Percentiles rank a stretch among this genome's conserved stretches.
Evolutionary conservation across 2,329 filamentous ascomycete species (phyloP).

Genomic region (Davidsoniella virescens): DNA sequence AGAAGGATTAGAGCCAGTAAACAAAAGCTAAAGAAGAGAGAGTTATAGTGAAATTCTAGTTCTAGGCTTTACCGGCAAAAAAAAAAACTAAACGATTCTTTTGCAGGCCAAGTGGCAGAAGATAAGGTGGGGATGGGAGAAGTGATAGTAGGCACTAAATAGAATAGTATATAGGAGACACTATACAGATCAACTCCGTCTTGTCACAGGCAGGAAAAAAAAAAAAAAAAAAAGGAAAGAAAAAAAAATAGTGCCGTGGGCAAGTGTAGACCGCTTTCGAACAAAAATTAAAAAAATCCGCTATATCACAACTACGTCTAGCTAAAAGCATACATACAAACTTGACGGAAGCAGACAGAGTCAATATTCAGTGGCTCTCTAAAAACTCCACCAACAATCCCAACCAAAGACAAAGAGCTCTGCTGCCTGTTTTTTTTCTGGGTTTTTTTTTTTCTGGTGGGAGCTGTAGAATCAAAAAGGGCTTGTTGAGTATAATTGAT

Average conservation of each 20-base stretch:
- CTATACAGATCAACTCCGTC: neutral
- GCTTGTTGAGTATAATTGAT: neutral
- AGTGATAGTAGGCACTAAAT: too few relatives aligned
- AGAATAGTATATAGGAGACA: neutral
- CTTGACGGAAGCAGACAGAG: too few relatives aligned
- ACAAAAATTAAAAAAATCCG: neutral
- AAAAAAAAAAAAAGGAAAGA: neutral
- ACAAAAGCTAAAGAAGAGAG: neutral
- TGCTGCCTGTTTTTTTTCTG: too few relatives aligned
- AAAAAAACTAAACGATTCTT: neutral
- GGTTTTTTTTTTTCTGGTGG: too few relatives aligned
- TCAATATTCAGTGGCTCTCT: too few relatives aligned
- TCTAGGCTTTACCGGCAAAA: neutral
- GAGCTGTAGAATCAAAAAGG: neutral
- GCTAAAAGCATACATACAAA: too few relatives aligned
- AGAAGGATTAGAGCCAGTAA: slow-evolving; percentile 9
- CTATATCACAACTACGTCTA: neutral
- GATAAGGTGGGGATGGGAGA: neutral
- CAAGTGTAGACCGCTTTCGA: slow-evolving; percentile 3
- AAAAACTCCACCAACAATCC: too few relatives aligned
- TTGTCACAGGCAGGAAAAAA: neutral
- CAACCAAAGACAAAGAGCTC: too few relatives aligned
- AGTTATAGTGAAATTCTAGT: too few relatives aligned
- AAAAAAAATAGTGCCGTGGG: neutral
- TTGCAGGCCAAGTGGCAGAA: neutral